Conservation (phyloP, 345 rosid species). For the Dovyalis caffra region DNA sequence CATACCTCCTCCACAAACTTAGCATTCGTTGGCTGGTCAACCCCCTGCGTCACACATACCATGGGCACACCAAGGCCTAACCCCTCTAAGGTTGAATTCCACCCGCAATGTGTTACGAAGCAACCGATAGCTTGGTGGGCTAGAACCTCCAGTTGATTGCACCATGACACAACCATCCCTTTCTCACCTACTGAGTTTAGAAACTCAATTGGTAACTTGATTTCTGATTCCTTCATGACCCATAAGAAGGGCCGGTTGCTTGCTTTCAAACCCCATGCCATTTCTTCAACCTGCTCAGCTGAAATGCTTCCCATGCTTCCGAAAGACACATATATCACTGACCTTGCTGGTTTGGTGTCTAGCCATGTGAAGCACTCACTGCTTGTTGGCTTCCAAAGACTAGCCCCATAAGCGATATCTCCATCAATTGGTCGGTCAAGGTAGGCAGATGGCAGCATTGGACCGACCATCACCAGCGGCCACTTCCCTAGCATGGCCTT, state of each 20-base stretch:
- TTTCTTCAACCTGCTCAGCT: constrained; percentile 38
- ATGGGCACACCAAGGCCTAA: constrained; percentile 45
- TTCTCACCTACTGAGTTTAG: constrained; percentile 16
- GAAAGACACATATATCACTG: constrained; percentile 49
- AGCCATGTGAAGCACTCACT: constrained; percentile 41
- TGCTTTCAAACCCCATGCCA: constrained; percentile 41
- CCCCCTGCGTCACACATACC: constrained; percentile 38
- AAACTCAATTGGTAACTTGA: constrained; percentile 23
- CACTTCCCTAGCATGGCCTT: constrained; percentile 30
- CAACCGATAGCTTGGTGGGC: constrained; percentile 45
- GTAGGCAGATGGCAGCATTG: constrained; percentile 48
- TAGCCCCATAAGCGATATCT: constrained; percentile 42
- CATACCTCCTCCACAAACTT: constrained; percentile 44
- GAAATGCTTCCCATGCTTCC: constrained; percentile 48
- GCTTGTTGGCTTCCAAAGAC: constrained; percentile 29
- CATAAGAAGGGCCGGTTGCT: constrained; percentile 39
- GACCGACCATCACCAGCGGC: constrained; percentile 45
- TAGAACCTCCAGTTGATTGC: constrained; percentile 50
- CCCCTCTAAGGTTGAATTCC: constrained; percentile 51
- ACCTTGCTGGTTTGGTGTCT: constrained; percentile 24
- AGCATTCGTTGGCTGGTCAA: constrained; percentile 51
- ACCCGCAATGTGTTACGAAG: constrained; percentile 48
- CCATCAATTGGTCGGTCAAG: constrained; percentile 37
- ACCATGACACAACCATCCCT: constrained; percentile 43
- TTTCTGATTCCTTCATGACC: constrained; percentile 34